Evolutionary conservation across 495 filamentous ascomycete species (phyloP).

Genomic region (Xylaria venustula): DNA sequence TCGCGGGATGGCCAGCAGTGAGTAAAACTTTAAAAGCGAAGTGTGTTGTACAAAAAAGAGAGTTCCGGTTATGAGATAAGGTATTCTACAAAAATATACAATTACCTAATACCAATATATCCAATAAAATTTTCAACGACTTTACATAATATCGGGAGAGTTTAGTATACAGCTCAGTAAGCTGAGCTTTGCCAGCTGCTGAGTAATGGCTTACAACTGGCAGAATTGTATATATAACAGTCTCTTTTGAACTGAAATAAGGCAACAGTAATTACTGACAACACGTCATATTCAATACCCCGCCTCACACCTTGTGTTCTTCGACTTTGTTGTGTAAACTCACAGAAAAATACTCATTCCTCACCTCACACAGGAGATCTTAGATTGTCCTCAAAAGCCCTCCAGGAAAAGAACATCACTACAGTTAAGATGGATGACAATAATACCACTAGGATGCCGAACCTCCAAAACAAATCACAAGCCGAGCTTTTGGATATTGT

Average conservation of each 20-base stretch:
- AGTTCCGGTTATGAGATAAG: no score
- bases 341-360: neutral
- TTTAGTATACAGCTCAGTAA: no score
- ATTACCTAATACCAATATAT: no score
- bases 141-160: no score
- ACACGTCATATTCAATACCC: neutral
- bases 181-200: no score
- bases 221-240: no score
- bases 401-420: neutral
- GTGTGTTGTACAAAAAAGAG: no score
- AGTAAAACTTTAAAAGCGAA: no score
- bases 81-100: no score
- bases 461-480: neutral
- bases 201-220: no score
- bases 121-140: no score
- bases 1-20: no score
- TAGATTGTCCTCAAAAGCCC: neutral
- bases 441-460: neutral
- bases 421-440: neutral
- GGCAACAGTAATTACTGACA: neutral
- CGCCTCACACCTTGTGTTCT: neutral
- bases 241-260: neutral
- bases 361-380: neutral
- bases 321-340: neutral
- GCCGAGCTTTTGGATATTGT: neutral